Evolutionary conservation across 1,284 basidiomycete species (phyloP), one percentile per base, ranked within the genome.

Genomic region (Ganoderma sinense): DNA sequence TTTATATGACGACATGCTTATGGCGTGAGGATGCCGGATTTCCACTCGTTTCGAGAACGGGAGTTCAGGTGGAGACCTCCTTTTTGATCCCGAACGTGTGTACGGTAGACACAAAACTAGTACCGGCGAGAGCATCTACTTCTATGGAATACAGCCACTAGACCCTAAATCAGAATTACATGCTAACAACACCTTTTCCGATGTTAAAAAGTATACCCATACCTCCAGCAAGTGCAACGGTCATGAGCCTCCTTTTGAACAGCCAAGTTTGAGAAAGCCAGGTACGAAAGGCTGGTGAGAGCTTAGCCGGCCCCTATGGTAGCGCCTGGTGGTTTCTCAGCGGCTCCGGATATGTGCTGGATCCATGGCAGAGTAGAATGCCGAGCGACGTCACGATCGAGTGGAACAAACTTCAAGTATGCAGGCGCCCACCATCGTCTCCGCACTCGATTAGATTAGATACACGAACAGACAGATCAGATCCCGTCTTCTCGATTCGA

Each of bases 401-500:
- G 48, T 53, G 48, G 48, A 51, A 51, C 23, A 26, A 26, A 26
- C 10, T 51, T 26, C 23, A 51, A 11, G 48, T 23, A 51, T 51
- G 48, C 11, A 26, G 48, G 26, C 48, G 48, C 48, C 45, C n/a
- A 48, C n/a, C 6, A 4, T 5, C 33, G 45, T 6, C 40, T 29
- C 10, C 11, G 43, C 40, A 59, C 48, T 56, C 16, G 64, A 65
- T 66, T 66, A 68, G 62, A 64, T 68, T 48, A 58, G 33, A 59
- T 40, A 18, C 40, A 60, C 8, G 36, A 26, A 55, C 29, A 66
- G 16, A 55, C 29, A 66, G 16, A 40, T 53, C 36, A 39, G 33
- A 53, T 61, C 40, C 43, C n/a, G n/a, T n/a, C n/a, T n/a, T n/a
- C 36, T 39, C 36, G 33, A 48, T 70, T 68, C 55, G 40, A 18